phyloP scores from a whole-genome alignment of 2,329 filamentous ascomycete genomes.

The Sarocladium strictum region DNA sequence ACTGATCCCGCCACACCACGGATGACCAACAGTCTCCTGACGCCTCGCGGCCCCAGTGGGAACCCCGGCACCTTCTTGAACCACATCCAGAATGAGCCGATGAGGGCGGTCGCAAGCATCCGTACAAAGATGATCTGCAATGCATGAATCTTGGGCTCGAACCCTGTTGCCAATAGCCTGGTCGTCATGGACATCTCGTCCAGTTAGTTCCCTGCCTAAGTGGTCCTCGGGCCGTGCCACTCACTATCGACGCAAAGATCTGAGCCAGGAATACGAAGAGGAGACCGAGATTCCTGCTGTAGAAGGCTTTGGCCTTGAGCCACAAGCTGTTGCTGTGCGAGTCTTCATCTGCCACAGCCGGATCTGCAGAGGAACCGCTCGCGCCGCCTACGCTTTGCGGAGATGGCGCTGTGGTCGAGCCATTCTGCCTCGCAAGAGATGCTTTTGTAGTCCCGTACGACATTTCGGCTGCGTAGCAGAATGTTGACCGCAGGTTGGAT shows the following conservation, averaged over 20 bases:
- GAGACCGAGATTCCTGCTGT: conserved; percentile 34
- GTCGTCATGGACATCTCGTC: conserved; percentile 34
- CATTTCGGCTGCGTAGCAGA: too few species aligned
- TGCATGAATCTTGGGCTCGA: conserved; percentile 31
- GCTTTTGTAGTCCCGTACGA: too few species aligned
- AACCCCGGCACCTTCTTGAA: conserved; percentile 47
- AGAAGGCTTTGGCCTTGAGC: conserved; percentile 31
- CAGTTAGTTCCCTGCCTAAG: conserved; percentile 7
- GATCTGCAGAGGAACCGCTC: too few species aligned
- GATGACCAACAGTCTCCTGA: conserved; percentile 56
- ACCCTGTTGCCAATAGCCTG: conserved; percentile 26
- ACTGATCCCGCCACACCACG: conserved; percentile 59
- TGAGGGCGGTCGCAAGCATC: conserved; percentile 30
- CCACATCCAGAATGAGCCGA: conserved; percentile 35
- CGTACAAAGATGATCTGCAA: conserved; percentile 37
- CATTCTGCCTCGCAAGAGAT: too few species aligned
- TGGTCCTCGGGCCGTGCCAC: conserved; percentile 10
- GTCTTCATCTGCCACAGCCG: too few species aligned
- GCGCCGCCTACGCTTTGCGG: too few species aligned
- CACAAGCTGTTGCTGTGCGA: not conserved
- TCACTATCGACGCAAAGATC: conserved; percentile 33
- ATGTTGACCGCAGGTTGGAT: too few species aligned
- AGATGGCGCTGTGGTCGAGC: not conserved
- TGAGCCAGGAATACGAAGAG: conserved; percentile 34
- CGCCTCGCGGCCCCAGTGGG: conserved; percentile 58